Evolutionary conservation across 208 protist species (phyloP).

Genomic region (Novymonas esmeraldas): DNA sequence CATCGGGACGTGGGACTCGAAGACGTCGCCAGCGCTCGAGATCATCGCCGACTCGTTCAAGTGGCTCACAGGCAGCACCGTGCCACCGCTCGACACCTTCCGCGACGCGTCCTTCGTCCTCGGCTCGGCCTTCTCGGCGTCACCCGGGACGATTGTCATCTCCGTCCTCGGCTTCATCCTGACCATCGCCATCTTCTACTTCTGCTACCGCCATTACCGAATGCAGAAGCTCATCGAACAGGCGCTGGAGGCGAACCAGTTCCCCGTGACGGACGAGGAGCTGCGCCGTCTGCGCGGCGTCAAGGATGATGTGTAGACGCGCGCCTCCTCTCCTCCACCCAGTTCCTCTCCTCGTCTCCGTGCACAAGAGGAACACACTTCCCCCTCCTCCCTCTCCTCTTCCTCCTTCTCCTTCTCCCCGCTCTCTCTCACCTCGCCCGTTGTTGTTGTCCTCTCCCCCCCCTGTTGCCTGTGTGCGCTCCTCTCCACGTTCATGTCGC

Average conservation of each 20-base stretch:
- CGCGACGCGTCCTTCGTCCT: conserved; percentile 84
- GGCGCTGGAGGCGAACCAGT: conserved; percentile 59
- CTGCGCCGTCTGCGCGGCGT: conserved; percentile 57
- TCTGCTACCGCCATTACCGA: conserved; percentile 86
- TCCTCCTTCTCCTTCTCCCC: neutral
- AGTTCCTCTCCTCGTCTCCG: neutral
- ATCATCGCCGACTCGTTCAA: conserved; percentile 37
- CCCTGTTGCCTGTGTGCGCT: too few species aligned
- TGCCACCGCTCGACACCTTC: conserved; percentile 73
- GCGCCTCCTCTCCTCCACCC: neutral
- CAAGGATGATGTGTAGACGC: conserved; percentile 37
- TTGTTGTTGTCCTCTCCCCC: too few species aligned
- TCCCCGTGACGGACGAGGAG: conserved; percentile 84
- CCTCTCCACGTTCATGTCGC: too few species aligned
- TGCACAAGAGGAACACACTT: neutral
- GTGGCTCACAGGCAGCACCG: conserved; percentile 74
- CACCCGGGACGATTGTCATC: conserved; percentile 79
- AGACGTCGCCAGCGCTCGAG: conserved; percentile 34
- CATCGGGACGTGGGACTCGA: conserved; percentile 69
- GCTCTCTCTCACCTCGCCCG: too few species aligned
- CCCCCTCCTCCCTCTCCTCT: neutral
- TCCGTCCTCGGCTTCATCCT: conserved; percentile 79
- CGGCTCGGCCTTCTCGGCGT: conserved; percentile 60
- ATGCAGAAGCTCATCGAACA: conserved; percentile 82
- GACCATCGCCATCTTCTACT: conserved; percentile 83